phyloP scores from a whole-genome alignment of 306 rosid species.

The Medicago ruthenica region DNA sequence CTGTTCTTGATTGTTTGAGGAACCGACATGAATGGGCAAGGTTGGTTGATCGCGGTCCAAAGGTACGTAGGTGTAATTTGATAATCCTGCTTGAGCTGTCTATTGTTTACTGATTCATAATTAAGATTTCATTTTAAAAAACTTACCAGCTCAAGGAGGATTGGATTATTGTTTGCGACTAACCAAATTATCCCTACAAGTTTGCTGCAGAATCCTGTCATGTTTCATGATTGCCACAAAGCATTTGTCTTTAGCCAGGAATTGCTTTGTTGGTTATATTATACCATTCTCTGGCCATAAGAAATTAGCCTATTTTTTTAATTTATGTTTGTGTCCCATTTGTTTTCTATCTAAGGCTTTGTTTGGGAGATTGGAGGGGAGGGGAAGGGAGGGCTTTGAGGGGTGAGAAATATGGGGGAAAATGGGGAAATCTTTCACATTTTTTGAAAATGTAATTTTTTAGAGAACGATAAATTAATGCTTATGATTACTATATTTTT shows the following conservation, averaged over 20 bases:
- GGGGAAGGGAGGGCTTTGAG: too few relatives aligned
- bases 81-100: slow-evolving; percentile 19
- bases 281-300: slow-evolving; percentile 14
- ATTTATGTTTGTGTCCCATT: slow-evolving; percentile 11
- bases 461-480: too few relatives aligned
- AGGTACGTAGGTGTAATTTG: slow-evolving; percentile 60
- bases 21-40: slow-evolving; percentile 97
- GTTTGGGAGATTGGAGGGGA: too few relatives aligned
- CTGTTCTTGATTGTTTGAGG: slow-evolving; percentile 96
- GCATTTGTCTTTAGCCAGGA: slow-evolving; percentile 23
- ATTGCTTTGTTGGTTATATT: slow-evolving; percentile 31
- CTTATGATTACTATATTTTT: too few relatives aligned
- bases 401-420: too few relatives aligned
- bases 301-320: background rate
- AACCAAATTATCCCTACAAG: slow-evolving; percentile 17
- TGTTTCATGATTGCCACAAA: slow-evolving; percentile 21
- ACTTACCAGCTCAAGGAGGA: slow-evolving; percentile 16
- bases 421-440: too few relatives aligned
- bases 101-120: slow-evolving; percentile 22
- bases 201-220: slow-evolving; percentile 16
- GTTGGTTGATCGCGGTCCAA: slow-evolving; percentile 95
- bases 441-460: too few relatives aligned
- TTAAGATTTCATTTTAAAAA: slow-evolving; percentile 30
- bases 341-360: background rate
- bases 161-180: slow-evolving; percentile 7